These are phyloP conservation scores for Manihot esculenta DNA, from an alignment of 441 rosid genomes.

Conservation along the genomic window DNA sequence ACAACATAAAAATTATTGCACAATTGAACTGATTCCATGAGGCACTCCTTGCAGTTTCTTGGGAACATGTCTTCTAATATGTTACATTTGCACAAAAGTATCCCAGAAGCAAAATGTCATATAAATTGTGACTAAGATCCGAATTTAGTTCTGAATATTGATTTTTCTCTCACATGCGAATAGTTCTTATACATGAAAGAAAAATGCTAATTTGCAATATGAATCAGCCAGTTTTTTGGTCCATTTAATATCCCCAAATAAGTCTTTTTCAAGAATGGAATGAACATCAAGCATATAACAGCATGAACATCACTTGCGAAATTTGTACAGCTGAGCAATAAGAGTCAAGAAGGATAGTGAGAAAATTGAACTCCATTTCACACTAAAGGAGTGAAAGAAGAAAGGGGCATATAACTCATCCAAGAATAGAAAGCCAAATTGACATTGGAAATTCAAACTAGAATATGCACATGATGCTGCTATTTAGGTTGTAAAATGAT, in stretches of 20 bases:
- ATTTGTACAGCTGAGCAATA: neutral
- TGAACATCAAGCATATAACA: neutral
- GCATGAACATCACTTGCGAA: neutral
- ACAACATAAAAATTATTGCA: neutral
- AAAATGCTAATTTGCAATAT: neutral
- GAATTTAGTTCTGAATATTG: neutral
- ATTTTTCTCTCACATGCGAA: neutral
- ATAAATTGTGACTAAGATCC: neutral
- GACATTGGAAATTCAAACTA: neutral
- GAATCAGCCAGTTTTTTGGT: neutral
- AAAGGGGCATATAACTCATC: neutral
- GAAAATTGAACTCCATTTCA: neutral
- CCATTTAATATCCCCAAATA: neutral
- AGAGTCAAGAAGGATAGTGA: neutral
- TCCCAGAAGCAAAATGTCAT: constrained; percentile 6
- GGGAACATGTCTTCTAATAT: constrained; percentile 8
- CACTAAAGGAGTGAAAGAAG: neutral
- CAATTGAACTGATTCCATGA: constrained; percentile 2
- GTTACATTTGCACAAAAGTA: neutral
- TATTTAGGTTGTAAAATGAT: constrained; percentile 16
- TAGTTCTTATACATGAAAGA: neutral
- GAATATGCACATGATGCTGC: constrained; percentile 8
- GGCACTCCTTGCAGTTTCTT: neutral
- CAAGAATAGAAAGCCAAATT: neutral
- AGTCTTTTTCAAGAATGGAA: neutral